Base-by-base conservation (phyloP, 805 yeast species). In the Zygosaccharomyces rouxii region DNA sequence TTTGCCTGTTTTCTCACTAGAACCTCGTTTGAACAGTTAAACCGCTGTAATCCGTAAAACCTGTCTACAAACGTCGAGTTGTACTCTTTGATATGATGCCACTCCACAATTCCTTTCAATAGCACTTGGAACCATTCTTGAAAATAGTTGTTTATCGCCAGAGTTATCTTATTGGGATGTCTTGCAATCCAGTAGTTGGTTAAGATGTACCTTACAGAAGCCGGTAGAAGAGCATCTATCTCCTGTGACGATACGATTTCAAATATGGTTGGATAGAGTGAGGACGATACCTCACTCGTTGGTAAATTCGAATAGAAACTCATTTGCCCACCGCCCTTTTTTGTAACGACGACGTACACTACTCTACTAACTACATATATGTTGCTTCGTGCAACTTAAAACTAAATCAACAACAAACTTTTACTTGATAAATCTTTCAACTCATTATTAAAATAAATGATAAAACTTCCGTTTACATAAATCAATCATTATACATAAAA, bases 51-150 rank as follows among this genome's bases (percentile, higher is more conserved):
- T 1, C 97, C 98, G 62, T 92, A 92, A 62, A 92, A 92, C 61
- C 86, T 86, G 64, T 92, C 97, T 0, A 95, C 88, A 59, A 92
- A 88, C 2, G 94, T 80, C 0, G 95, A 80, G 58, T 87, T 90
- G 88, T 94, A 86, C 42, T 73, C 72, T 44, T 71, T 76, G 42
- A 92, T 65, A 56, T 83, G 86, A 52, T 77, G 75, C 72, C 81
- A 81, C 64, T 94, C 97, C 1, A 92, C 69, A 3, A 76, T 49
- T 0, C 86, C 81, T 58, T 90, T 71, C 2, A 84, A 51, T 2
- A 78, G 50, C 3, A 84, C 63, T 56, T 84, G 84, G 31, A 89
- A 59, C 70, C 66, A 63, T 47, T 63, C 69, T 25, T 88, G 96
- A 63, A 92, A 97, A 60, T 86, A 89, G 38, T 73, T 71, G 57